Base-by-base conservation (phyloP, 192 early-diverging fungal species). In the Spizellomyces punctatus region DNA sequence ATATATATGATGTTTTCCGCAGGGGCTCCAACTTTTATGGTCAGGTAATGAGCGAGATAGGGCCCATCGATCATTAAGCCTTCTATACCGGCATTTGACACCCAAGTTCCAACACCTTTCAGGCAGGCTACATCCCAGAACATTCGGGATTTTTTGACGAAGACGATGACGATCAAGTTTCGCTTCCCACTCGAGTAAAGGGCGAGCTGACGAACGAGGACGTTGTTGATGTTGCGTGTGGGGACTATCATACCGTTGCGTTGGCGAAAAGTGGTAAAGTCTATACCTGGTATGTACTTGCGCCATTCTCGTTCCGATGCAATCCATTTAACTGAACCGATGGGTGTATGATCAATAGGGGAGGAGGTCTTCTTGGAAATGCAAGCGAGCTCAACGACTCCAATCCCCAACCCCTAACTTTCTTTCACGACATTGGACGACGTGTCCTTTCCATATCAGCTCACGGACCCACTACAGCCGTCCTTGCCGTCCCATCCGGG, bases 1-100 rank as follows among this genome's bases (percentile, higher is more conserved):
- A 36, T 36, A 36, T 36, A 36, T 36, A 36, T 36, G 1, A 36
- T 36, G 27, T 36, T 36, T 36, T 36, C 3, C 27, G 3, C n/a
- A 36, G 27, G 27, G 79, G 79, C 9, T 75, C 73, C 42, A 81
- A 81, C 58, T 81, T 77, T 58, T 81, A 76, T 56, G 76, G 79
- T 8, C 79, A 80, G 75, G 68, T 69, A 55, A 17, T 4, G 12
- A 12, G 14, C 9, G 17, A 56, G 16, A 67, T 4, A 17, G 10
- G 2, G 9, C 10, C n/a, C 9, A 1, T 27, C 12, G 10, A 27
- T 14, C 43, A 9, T 9, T 10, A 5, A 5, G 44, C 22, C n/a
- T 1, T 10, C 10, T 64, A 9, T 3, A 1, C 21, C 50, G 4
- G 0, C 17, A 12, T 54, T 54, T n/a, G 17, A 12, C 50, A 54